Evolutionary conservation across 2,329 filamentous ascomycete species (phyloP).

Genomic region (Fusarium nodosum): DNA sequence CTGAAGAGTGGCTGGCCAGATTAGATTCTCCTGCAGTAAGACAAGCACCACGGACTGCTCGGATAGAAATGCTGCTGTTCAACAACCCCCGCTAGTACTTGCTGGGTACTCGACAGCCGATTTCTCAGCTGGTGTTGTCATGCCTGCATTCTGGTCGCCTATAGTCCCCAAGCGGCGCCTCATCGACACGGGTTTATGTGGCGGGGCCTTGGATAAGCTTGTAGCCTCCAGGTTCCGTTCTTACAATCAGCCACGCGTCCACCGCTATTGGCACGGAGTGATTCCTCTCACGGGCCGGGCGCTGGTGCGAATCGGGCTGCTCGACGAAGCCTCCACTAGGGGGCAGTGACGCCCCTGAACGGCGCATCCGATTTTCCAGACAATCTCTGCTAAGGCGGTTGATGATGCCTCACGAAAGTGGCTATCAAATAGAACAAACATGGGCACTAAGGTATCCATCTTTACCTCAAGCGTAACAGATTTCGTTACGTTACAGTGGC

Average conservation of each 20-base stretch:
- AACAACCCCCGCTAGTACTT: slow-evolving; percentile 25
- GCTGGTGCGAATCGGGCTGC: slow-evolving; percentile 36
- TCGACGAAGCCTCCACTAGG: slow-evolving; percentile 29
- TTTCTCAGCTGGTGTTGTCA: slow-evolving; percentile 31
- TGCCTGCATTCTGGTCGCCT: slow-evolving; percentile 7
- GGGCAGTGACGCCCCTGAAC: slow-evolving; percentile 47
- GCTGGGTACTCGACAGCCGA: slow-evolving; percentile 11
- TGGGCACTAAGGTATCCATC: slow-evolving; percentile 5
- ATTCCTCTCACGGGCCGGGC: slow-evolving; percentile 20
- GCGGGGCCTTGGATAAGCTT: slow-evolving; percentile 16
- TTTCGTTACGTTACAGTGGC: slow-evolving; percentile 22
- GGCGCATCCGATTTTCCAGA: slow-evolving; percentile 47
- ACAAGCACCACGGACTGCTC: slow-evolving; percentile 33
- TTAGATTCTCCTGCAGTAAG: slow-evolving; percentile 23
- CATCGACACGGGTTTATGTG: slow-evolving; percentile 5
- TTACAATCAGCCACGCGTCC: slow-evolving; percentile 41
- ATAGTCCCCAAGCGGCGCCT: neutral
- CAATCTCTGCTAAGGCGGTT: slow-evolving; percentile 35
- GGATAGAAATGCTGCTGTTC: slow-evolving; percentile 26
- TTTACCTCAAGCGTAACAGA: slow-evolving; percentile 4
- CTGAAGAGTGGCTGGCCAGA: slow-evolving; percentile 37
- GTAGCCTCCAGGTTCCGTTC: slow-evolving; percentile 29
- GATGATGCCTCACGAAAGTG: slow-evolving; percentile 17
- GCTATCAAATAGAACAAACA: slow-evolving; percentile 8
- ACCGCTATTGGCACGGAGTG: slow-evolving; percentile 41